phyloP scores from a whole-genome alignment of 148 eudicot genomes.

The Rhododendron vialii region DNA sequence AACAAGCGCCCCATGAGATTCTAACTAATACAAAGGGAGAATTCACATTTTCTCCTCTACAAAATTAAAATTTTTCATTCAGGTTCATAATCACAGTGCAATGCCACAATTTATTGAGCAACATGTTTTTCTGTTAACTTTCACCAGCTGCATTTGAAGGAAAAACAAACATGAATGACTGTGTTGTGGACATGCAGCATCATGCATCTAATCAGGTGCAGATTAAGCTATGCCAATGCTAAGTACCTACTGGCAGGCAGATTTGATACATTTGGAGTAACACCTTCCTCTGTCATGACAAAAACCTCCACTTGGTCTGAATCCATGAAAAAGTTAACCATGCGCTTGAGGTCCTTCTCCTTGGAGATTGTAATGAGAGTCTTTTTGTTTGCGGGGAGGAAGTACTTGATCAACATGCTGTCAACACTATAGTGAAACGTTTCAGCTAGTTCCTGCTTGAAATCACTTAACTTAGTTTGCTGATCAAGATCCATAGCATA shows the following conservation, averaged over 20 bases:
- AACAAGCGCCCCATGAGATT: constrained; percentile 10
- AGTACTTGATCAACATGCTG: constrained; percentile 57
- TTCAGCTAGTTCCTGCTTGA: constrained; percentile 65
- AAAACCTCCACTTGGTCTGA: constrained; percentile 59
- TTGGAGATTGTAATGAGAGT: constrained; percentile 67
- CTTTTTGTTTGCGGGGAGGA: constrained; percentile 69
- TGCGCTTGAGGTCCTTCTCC: constrained; percentile 72
- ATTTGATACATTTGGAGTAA: constrained; percentile 32
- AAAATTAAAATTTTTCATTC: not conserved
- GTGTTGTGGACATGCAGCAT: not conserved
- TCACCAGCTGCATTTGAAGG: not conserved
- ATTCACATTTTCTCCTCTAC: not conserved
- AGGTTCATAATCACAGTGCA: not conserved
- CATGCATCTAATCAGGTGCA: not conserved
- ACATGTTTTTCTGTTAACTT: not conserved
- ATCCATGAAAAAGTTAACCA: constrained; percentile 60
- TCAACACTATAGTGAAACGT: constrained; percentile 43
- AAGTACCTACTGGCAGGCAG: constrained; percentile 60
- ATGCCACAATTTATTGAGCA: not conserved
- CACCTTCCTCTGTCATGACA: constrained; percentile 40
- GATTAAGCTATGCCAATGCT: not conserved
- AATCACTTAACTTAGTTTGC: constrained; percentile 43
- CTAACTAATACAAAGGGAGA: constrained; percentile 1
- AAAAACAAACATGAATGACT: not conserved
- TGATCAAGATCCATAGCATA: constrained; percentile 67